Evolutionary conservation across 208 protist species (phyloP), one percentile per base, ranked within the genome.

Genomic region (Dictyostelium gargantuum): DNA sequence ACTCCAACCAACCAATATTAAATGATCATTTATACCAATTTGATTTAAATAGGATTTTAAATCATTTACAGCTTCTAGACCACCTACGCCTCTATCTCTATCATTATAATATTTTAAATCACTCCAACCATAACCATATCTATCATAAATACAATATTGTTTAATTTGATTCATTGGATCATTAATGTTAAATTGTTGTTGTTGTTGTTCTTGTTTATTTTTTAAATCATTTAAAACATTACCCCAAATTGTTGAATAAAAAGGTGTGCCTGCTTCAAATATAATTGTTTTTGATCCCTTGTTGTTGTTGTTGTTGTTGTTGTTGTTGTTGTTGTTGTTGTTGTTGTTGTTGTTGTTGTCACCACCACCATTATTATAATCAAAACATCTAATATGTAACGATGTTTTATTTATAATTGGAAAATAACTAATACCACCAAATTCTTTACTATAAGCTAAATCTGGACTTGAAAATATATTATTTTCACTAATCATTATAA

Each of bases 91-190:
- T 73, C n/a, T 73, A 38, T 70, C 38, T 21, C 11, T 38, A 63
- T 63, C 13, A 42, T 15, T 8, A 13, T 42, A 6, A 72, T 72
- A 35, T 66, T 66, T 66, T n/a, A 66, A 66, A 66, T 81, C 76
- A 40, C 50, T 68, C 52, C 58, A 84, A 11, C 79, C 79, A 84
- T 73, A 84, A 26, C 79, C 79, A 70, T 73, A 73, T 72, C 79
- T 52, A 72, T 84, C 79, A 54, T 84, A 84, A 21, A 84, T 15
- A 73, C 79, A 84, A 54, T 73, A 84, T 21, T 84, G 56, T 54
- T 66, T 73, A 42, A 84, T 72, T 35, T n/a, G 15, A 26, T 79
- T 42, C 5, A 50, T 17, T 50, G 35, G 17, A 15, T 6, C 38
- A 61, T 61, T 15, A 61, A 3, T 61, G 13, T 29, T 61, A 58